Conservation (phyloP, 2,329 filamentous ascomycete species). For the Alternaria tenuissima region DNA sequence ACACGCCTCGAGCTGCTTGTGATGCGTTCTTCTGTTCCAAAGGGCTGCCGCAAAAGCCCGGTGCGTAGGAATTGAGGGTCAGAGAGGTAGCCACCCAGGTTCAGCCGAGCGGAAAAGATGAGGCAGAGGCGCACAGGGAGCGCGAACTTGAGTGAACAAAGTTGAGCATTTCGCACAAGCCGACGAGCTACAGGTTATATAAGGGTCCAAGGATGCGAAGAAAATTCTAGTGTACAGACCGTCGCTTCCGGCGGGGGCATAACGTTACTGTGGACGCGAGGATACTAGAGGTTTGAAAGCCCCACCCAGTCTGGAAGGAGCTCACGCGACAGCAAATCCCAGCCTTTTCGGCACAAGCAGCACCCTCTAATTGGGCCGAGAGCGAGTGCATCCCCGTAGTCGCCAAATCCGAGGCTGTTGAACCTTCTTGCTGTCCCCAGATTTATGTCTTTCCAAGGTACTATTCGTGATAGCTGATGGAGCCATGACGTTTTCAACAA, state of each 20-base stretch:
- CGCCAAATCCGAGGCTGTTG: neutral
- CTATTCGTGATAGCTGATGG: neutral
- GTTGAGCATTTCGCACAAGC: constrained; percentile 11
- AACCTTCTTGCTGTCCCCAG: neutral
- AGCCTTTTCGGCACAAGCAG: constrained; percentile 10
- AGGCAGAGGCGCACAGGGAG: constrained; percentile 12
- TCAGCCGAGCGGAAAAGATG: neutral
- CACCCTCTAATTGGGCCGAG: constrained; percentile 11
- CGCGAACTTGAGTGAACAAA: constrained; percentile 16
- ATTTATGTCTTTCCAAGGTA: neutral
- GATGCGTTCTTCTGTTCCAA: neutral
- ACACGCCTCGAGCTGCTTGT: neutral
- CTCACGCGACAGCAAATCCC: constrained; percentile 25
- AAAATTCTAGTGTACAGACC: constrained; percentile 33
- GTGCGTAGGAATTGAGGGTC: constrained; percentile 2
- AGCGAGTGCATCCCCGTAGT: constrained; percentile 14
- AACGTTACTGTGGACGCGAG: constrained; percentile 17
- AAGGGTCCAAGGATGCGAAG: constrained; percentile 22
- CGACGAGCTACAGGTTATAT: constrained; percentile 27
- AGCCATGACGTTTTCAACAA: constrained; percentile 24
- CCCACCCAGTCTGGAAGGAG: constrained; percentile 25
- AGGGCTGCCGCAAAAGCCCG: neutral
- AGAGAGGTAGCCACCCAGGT: neutral
- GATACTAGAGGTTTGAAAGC: constrained; percentile 18
- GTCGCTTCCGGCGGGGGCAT: constrained; percentile 26